Evolutionary conservation across 1,284 basidiomycete genomes (phyloP), one percentile per base, ranked within the genome.

Genomic region (Earliella scabrosa): DNA sequence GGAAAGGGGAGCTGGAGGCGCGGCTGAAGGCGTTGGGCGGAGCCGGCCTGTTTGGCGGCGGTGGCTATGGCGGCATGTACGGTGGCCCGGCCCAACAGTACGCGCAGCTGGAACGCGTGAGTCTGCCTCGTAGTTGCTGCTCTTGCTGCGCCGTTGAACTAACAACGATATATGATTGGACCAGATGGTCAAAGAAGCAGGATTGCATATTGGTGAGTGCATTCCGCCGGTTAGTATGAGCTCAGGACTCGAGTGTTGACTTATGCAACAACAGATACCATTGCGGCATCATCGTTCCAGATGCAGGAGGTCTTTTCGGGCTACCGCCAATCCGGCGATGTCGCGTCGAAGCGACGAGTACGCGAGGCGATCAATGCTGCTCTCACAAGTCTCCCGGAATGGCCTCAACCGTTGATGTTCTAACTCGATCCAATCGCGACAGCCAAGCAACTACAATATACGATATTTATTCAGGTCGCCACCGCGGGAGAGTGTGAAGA

Each of bases 291-390:
- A 2, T 58, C 68, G 7, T 70, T 75, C 66, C 75, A 76, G 63
- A 70, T 75, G 71, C 63, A 71, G 27, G 75, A 76, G 50, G 72
- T 73, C 4, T 69, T 66, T 43, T 45, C 54, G 20, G 72, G 73
- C 2, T 76, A 77, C 53, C 71, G 73, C 18, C 73, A 73, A 51
- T 76, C 75, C n/a, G 64, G 68, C 34, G 75, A 77, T 52, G 44
- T 71, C 20, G 73, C 74, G 13, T 73, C 71, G 47, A 74, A 73
- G 58, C 66, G 71, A n/a, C 71, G 75, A 14, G 75, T 77, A 5
- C 70, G 73, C 16, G 75, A 77, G 58, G 66, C 70, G 23, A 71
- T 73, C 63, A 77, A 77, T 58, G 75, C 75, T 9, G 74, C 75
- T 4, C 61, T 77, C 8, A 59, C 46, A 7, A 68, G 64, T 39